Percentiles rank a stretch among this genome's conserved stretches.
phyloP scores from a whole-genome alignment of 2,329 filamentous ascomycete genomes.

The Albophoma yamanashiensis region DNA sequence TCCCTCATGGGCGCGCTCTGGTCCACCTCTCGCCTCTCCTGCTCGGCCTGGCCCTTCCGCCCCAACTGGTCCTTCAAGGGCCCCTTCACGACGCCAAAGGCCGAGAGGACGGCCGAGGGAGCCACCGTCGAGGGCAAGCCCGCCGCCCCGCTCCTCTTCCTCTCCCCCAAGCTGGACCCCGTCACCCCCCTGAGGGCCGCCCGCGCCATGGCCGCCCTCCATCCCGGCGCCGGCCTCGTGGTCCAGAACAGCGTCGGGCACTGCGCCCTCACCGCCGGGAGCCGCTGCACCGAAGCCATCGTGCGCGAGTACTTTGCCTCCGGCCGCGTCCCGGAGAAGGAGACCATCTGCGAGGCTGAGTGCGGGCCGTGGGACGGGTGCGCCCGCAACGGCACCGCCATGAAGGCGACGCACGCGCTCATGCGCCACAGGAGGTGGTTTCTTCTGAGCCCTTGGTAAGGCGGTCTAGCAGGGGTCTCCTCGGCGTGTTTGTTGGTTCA shows the following conservation, averaged over 20 bases:
- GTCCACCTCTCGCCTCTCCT: conserved; percentile 26
- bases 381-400: background rate
- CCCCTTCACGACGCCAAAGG: conserved; percentile 17
- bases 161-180: conserved; percentile 31
- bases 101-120: conserved; percentile 8
- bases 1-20: conserved; percentile 20
- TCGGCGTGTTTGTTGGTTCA: no score
- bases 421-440: background rate
- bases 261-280: conserved; percentile 8
- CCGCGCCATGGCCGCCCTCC: conserved; percentile 15
- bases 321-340: conserved; percentile 14
- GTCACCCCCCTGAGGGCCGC: conserved; percentile 31
- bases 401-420: background rate
- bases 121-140: conserved; percentile 18
- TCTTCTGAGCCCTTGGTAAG: background rate
- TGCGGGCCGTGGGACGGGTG: conserved; percentile 9
- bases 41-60: conserved; percentile 24
- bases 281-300: conserved; percentile 8
- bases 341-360: conserved; percentile 2
- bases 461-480: no score
- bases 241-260: conserved; percentile 20
- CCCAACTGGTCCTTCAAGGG: conserved; percentile 29
- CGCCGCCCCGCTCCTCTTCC: conserved; percentile 30
- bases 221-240: conserved; percentile 17
- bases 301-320: conserved; percentile 18